Evolutionary conservation across 805 yeast genomes (phyloP), one percentile per base, ranked within the genome.

Genomic region (Candida nanaspora): DNA sequence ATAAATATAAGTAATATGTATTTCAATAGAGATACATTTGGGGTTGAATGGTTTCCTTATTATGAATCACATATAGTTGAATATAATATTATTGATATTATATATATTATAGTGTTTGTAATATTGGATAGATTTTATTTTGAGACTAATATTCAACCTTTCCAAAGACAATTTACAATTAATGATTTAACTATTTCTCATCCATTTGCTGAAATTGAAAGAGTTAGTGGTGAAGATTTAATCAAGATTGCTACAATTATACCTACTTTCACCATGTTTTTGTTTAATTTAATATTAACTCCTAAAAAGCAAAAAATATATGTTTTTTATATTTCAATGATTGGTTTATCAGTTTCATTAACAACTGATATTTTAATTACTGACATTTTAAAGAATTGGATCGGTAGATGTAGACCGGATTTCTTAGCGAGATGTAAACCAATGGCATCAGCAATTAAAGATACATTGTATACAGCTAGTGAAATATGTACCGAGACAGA

Each of bases 341-440:
- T 89, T 20, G 96, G 96, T 1, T 66, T 86, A 21, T 57, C 66
- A 9, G 61, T 86, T 1, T 69, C 88, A 0, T 65, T 83, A 42
- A 68, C 77, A 16, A 61, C 80, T 13, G 77, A 85, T 23, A 69
- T 78, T 33, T 65, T 82, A 23, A 53, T 83, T 39, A 86, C 95
- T 3, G 86, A 86, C 53, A 65, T 80, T 14, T 57, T 86, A 44
- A 91, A 91, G 64, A 79, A 82, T 55, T 78, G 85, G 78, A 76
- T 91, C 41, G 97, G 96, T 4, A 74, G 96, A 55, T 86, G 82
- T 46, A 70, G 98, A 44, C 98, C 98, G 0, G 98, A 91, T 61
- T 86, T 89, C 56, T 62, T 91, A 39, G 86, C 88, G 6, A 72
- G 98, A 50, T 91, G 98, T 59, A 56, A 70, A 18, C 96, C 96